Base-by-base conservation (phyloP, 495 filamentous ascomycete species). In the Xylaria longipes region DNA sequence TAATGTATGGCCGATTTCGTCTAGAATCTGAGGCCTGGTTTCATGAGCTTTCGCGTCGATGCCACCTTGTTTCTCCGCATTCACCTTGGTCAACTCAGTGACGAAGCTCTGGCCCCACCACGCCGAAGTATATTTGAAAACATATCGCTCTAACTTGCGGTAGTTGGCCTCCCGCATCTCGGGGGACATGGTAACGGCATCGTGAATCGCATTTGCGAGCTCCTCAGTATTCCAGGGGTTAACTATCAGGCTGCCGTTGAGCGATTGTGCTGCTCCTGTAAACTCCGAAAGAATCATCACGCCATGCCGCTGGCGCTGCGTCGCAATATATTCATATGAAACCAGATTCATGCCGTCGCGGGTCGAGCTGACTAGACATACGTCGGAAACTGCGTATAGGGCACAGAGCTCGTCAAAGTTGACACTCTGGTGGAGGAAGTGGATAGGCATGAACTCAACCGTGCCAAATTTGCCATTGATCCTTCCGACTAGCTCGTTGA, bases 101-200 rank as follows among this genome's bases (percentile, higher is more conserved):
- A 98, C 94, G 73, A 99, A 98, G 65, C 91, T 93, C 77, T 95
- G 88, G n/a, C 95, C 96, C 95, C 95, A 99, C 90, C 97, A 98
- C 14, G 95, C 93, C 81, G 93, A 97, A 0, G 95, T 98, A 80
- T 97, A 95, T 76, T 92, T 94, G 77, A 92, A 93, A 65, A 98
- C 91, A 75, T 97, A 97, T 76, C 89, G 87, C 68, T 91, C 89
- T 65, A 98, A 82, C 79, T 93, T 94, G 77, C 91, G 86, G 81
- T 92, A 95, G 79, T 94, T 97, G 31, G 91, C 83, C 64, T 90
- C 89, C 43, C 94, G 88, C 82, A 94, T 91, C 81, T 97, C 94
- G 35, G 93, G 89, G 39, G 87, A 87, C 89, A 98, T 93, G 41
- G 91, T 96, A 60, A 97, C 88, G 11, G 94, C 93, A 69, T 92